Conservation (phyloP, 768 basidiomycete genomes). For the Leccinellum luteum region DNA sequence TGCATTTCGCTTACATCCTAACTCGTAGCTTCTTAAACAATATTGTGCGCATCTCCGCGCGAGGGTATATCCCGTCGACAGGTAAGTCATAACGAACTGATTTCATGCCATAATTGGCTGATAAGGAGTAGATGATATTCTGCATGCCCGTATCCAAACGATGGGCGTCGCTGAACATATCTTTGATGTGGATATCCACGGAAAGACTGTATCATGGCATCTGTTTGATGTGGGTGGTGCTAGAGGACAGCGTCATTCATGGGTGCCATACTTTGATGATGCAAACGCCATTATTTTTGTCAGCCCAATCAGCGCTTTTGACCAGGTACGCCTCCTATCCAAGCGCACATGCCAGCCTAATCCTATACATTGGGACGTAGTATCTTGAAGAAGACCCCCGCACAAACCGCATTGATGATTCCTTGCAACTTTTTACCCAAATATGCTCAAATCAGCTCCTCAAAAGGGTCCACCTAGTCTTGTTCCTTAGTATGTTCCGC, state of each 20-base stretch:
- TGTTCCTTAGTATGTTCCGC: conserved; percentile 52
- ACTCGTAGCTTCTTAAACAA: conserved; percentile 65
- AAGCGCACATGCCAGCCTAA: not conserved
- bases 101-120: conserved; percentile 26
- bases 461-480: conserved; percentile 61
- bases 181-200: conserved; percentile 79
- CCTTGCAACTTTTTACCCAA: conserved; percentile 82
- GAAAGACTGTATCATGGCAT: conserved; percentile 73
- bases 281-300: conserved; percentile 81
- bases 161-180: conserved; percentile 86
- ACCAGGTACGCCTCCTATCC: conserved; percentile 47
- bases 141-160: conserved; percentile 87
- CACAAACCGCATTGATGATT: conserved; percentile 84
- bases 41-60: conserved; percentile 66
- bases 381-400: conserved; percentile 86
- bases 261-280: conserved; percentile 68
- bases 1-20: conserved; percentile 2
- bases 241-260: conserved; percentile 68
- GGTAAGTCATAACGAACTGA: conserved; percentile 42
- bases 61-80: conserved; percentile 71
- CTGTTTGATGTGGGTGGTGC: conserved; percentile 73
- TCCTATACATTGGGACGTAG: conserved; percentile 34
- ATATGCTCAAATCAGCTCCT: conserved; percentile 80
- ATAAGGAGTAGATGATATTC: conserved; percentile 63
- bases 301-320: conserved; percentile 76